Evolutionary conservation across 805 yeast species (phyloP), one percentile per base, ranked within the genome.

Genomic region (Starmerella sp.): DNA sequence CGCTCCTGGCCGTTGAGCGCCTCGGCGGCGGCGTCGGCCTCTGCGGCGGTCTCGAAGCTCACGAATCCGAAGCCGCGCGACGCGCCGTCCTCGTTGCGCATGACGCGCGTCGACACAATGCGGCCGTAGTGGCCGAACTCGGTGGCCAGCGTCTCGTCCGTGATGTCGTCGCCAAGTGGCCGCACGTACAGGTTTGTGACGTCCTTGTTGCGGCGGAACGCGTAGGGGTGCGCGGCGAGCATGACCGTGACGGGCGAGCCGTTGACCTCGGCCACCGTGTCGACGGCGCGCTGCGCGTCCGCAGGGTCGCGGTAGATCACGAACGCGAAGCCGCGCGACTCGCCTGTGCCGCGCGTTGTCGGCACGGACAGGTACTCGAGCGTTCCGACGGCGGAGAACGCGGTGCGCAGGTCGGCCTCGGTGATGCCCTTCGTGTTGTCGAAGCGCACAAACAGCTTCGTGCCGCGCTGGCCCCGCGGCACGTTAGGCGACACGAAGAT

Each of bases 31-130:
- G 75, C 73, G 49, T 80, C 77, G 7, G 95, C 93, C 64, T 81
- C 78, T 49, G 78, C 71, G 54, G 85, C 83, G 58, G 71, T 72
- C 63, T 79, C 81, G 65, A 77, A 86, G 69, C 88, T 84, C 53
- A 86, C 86, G 71, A 86, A 86, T 46, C 93, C 95, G 66, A 83
- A 86, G 22, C 93, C 90, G 66, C 81, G 79, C 28, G 91, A 83
- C 56, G 73, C 73, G 35, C 73, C 75, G n/a, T 60, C 55, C 39
- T 71, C 74, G 54, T 71, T 75, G 4, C 80, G 77, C 70, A 81
- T 79, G 30, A 80, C 72, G 54, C 78, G 77, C 4, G 80, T 78
- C 44, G 82, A 77, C 8, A 77, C 72, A 37, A 81, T 76, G 31
- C 68, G 71, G 13, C 86, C 85, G 65, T 68, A 80, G 51, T 63